Percentiles rank a stretch among this genome's conserved stretches.
phyloP scores from a whole-genome alignment of 2,329 filamentous ascomycete species.

The Nemania sp. region DNA sequence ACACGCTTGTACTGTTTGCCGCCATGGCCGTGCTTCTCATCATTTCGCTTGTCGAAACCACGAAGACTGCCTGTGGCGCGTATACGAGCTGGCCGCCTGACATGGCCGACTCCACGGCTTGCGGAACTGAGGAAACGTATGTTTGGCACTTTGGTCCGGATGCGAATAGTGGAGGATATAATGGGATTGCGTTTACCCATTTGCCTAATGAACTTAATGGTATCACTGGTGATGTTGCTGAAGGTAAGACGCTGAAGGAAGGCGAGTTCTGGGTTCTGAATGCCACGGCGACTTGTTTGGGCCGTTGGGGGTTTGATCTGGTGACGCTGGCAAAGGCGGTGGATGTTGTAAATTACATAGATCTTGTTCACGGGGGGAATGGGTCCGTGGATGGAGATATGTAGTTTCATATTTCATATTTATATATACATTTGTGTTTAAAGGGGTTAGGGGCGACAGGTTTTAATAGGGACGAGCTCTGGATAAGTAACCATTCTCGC shows the following conservation, averaged over 20 bases:
- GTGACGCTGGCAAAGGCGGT: background rate
- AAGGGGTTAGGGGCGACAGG: too few species aligned
- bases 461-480: too few species aligned
- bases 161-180: background rate
- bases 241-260: background rate
- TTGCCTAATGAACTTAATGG: too few species aligned
- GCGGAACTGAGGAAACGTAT: background rate
- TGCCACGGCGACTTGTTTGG: background rate
- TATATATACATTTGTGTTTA: too few species aligned
- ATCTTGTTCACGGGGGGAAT: background rate
- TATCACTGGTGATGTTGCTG: too few species aligned
- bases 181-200: background rate
- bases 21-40: background rate
- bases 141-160: background rate
- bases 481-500: too few species aligned
- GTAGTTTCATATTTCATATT: too few species aligned
- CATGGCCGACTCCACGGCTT: background rate
- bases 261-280: background rate
- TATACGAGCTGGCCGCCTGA: background rate
- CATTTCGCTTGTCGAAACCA: background rate
- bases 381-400: background rate
- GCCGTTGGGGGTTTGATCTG: background rate
- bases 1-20: constrained; percentile 17
- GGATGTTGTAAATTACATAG: background rate
- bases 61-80: background rate